Base-by-base conservation (phyloP, 1,284 basidiomycete genomes). In the Cerrena zonata region DNA sequence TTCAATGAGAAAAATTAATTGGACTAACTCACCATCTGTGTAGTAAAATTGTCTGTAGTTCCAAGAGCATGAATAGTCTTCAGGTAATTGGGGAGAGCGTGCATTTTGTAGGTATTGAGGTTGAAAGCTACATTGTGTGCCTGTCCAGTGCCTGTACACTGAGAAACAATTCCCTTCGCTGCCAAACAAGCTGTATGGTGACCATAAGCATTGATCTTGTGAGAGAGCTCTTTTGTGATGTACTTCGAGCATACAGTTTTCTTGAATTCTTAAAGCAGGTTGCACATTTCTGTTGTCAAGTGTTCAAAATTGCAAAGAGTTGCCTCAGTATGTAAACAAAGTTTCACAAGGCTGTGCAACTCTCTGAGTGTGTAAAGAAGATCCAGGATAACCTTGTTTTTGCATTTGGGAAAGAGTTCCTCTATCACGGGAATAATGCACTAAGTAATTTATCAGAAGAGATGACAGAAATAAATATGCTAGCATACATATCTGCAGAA, bases 101-200 rank as follows among this genome's bases (percentile, higher is more conserved):
- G 63, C 0, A 59, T 7, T 42, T 67, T 67, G 40, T 52, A 59
- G 3, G 58, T 63, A 3, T 48, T 24, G 5, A 63, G n/a, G n/a
- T n/a, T n/a, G n/a, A n/a, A n/a, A n/a, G n/a, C n/a, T n/a, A n/a
- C n/a, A n/a, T n/a, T n/a, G n/a, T n/a, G n/a, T n/a, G n/a, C n/a
- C n/a, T n/a, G n/a, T n/a, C n/a, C n/a, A n/a, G n/a, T n/a, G n/a
- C n/a, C n/a, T n/a, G n/a, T n/a, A n/a, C n/a, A n/a, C n/a, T n/a
- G n/a, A n/a, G n/a, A n/a, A n/a, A n/a, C n/a, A n/a, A n/a, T n/a
- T n/a, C n/a, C n/a, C n/a, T n/a, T n/a, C n/a, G n/a, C n/a, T n/a
- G n/a, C n/a, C n/a, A n/a, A n/a, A n/a, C n/a, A n/a, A n/a, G n/a
- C n/a, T n/a, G n/a, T n/a, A n/a, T n/a, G n/a, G n/a, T n/a, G n/a